Evolutionary conservation across 768 basidiomycete species (phyloP).

Genomic region (Tulasnella sp.): DNA sequence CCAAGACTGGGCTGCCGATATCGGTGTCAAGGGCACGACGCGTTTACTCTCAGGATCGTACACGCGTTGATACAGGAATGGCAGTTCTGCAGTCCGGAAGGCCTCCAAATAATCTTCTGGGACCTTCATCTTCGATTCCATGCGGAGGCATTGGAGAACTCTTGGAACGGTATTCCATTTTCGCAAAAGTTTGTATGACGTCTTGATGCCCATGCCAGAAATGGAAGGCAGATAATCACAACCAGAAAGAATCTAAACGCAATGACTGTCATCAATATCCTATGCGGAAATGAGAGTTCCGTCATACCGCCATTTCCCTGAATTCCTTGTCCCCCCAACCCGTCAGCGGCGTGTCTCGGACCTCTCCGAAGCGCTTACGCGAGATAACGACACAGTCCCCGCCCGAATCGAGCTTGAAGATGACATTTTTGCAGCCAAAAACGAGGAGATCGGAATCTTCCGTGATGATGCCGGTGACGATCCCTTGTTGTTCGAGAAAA

Average conservation of each 20-base stretch:
- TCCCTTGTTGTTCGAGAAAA: slow-evolving; percentile 69
- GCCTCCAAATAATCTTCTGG: slow-evolving; percentile 61
- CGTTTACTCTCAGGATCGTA: slow-evolving; percentile 58
- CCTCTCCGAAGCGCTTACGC: slow-evolving; percentile 28
- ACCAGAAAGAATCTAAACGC: slow-evolving; percentile 57
- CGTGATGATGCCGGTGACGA: slow-evolving; percentile 86
- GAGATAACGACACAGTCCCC: slow-evolving; percentile 31
- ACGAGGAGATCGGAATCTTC: slow-evolving; percentile 98
- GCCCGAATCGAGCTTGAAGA: slow-evolving; percentile 78
- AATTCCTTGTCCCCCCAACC: slow-evolving; percentile 90
- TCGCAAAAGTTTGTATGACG: slow-evolving; percentile 66
- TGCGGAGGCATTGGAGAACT: slow-evolving; percentile 55
- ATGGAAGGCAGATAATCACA: slow-evolving; percentile 91
- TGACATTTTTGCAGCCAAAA: slow-evolving; percentile 83
- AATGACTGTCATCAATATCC: neutral
- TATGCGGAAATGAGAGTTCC: neutral
- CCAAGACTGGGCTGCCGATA: slow-evolving; percentile 42
- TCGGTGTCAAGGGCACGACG: slow-evolving; percentile 57
- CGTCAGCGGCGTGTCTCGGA: slow-evolving; percentile 57
- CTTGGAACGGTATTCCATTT: slow-evolving; percentile 81
- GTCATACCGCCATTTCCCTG: slow-evolving; percentile 62
- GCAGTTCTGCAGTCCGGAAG: slow-evolving; percentile 76
- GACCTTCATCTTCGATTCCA: slow-evolving; percentile 77
- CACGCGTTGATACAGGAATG: slow-evolving; percentile 86
- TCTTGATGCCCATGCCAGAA: slow-evolving; percentile 85